Conservation (phyloP, 2,329 filamentous ascomycete genomes). For the Paraphoma sp. region DNA sequence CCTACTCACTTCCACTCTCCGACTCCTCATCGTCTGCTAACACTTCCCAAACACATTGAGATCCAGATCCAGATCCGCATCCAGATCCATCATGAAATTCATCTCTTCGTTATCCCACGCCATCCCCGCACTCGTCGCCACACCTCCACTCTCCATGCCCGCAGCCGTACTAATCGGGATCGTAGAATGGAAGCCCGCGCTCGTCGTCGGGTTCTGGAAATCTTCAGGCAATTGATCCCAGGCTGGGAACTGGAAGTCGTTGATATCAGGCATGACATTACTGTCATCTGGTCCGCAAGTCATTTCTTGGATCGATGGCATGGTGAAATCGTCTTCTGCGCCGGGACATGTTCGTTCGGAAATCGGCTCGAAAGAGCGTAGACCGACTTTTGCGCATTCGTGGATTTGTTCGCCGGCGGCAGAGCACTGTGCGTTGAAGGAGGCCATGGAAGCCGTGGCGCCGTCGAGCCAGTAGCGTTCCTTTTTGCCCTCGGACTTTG, state of each 20-base stretch:
- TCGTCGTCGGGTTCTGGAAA: slow-evolving; percentile 32
- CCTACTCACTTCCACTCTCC: background rate
- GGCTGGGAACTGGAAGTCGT: slow-evolving; percentile 30
- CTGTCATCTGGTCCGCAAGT: slow-evolving; percentile 1
- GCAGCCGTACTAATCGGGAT: slow-evolving; percentile 20
- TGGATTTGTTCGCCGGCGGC: slow-evolving; percentile 1
- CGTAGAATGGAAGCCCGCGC: slow-evolving; percentile 19
- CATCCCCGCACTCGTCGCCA: slow-evolving; percentile 8
- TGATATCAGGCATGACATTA: slow-evolving; percentile 6
- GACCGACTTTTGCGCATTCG: slow-evolving; percentile 9
- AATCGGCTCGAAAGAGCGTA: slow-evolving; percentile 14
- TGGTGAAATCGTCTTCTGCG: slow-evolving; percentile 1
- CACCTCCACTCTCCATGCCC: background rate
- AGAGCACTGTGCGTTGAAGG: slow-evolving; percentile 1
- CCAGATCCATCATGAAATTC: slow-evolving; percentile 42
- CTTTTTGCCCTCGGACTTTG: slow-evolving; percentile 4
- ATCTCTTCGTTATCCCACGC: slow-evolving; percentile 41
- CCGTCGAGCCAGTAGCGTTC: slow-evolving; percentile 15
- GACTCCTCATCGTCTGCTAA: background rate
- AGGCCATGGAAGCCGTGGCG: slow-evolving; percentile 2
- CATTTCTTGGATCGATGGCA: slow-evolving; percentile 5
- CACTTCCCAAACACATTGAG: slow-evolving; percentile 6
- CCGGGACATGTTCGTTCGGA: slow-evolving; percentile 12
- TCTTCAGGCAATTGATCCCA: slow-evolving; percentile 37
- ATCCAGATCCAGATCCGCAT: slow-evolving; percentile 36